Evolutionary conservation across 1,139 yeast genomes (phyloP).

Genomic region (Yamadazyma songkhlaensis): DNA sequence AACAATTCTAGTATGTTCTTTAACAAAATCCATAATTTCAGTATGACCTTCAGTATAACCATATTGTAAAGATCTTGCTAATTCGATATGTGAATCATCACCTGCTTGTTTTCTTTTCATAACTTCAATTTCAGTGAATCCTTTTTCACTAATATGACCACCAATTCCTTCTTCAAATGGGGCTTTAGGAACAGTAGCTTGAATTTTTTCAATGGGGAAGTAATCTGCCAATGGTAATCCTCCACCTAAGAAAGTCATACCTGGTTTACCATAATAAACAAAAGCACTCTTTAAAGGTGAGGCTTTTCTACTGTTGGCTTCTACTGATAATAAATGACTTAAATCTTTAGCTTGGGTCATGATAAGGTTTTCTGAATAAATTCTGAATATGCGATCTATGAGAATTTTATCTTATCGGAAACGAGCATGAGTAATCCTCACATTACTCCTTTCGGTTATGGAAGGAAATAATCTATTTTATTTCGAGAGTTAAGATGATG

Average conservation of each 20-base stretch:
- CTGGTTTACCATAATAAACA: slow-evolving; percentile 70
- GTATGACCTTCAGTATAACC: slow-evolving; percentile 82
- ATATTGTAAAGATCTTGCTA: slow-evolving; percentile 86
- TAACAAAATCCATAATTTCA: slow-evolving; percentile 63
- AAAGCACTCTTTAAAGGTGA: slow-evolving; percentile 86
- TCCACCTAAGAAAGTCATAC: slow-evolving; percentile 87
- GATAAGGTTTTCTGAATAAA: no score
- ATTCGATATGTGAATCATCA: slow-evolving; percentile 60
- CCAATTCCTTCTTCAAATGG: slow-evolving; percentile 78
- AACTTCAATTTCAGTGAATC: slow-evolving; percentile 44
- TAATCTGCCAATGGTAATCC: slow-evolving; percentile 89
- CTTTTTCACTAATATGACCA: slow-evolving; percentile 50
- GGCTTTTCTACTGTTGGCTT: slow-evolving; percentile 71
- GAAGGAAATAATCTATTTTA: no score
- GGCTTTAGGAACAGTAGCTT: slow-evolving; percentile 62
- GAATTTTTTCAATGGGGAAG: slow-evolving; percentile 83
- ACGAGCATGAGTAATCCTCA: background rate
- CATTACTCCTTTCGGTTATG: no score
- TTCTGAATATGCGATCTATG: background rate
- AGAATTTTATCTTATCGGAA: slow-evolving; percentile 1
- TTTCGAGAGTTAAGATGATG: no score
- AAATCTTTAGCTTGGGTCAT: slow-evolving; percentile 50
- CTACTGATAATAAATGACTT: slow-evolving; percentile 70
- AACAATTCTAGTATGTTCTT: slow-evolving; percentile 71
- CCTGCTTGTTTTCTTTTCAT: slow-evolving; percentile 22